phyloP scores from a whole-genome alignment of 768 basidiomycete genomes.

The Asterophora parasitica region DNA sequence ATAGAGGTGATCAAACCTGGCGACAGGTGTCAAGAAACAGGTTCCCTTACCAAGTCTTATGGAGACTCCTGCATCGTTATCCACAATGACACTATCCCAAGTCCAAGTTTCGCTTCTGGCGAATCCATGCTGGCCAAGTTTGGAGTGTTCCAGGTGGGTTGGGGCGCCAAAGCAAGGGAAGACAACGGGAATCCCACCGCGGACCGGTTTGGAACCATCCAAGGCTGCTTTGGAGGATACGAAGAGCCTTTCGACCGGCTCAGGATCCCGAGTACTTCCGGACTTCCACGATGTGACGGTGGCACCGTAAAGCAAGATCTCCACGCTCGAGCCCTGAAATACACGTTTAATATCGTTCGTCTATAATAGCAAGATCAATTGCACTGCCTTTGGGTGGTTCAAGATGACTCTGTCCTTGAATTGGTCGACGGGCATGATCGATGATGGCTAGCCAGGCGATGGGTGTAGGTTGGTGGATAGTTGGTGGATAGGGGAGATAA shows the following conservation, averaged over 20 bases:
- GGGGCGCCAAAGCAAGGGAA: conserved; percentile 92
- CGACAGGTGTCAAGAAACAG: not conserved
- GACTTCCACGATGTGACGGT: conserved; percentile 86
- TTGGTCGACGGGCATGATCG: conserved; percentile 53
- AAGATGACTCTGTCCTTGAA: conserved; percentile 41
- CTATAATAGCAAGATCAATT: conserved; percentile 4
- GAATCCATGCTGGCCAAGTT: conserved; percentile 86
- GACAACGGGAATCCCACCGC: conserved; percentile 56
- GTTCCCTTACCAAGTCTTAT: conserved; percentile 63
- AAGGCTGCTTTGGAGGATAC: conserved; percentile 74
- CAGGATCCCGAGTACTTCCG: conserved; percentile 27
- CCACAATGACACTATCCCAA: conserved; percentile 57
- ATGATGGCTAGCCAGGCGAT: no score
- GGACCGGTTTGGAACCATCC: conserved; percentile 74
- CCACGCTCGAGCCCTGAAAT: conserved; percentile 56
- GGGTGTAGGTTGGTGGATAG: no score
- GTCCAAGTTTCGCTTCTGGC: conserved; percentile 77
- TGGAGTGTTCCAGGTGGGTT: conserved; percentile 62
- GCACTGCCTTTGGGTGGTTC: conserved; percentile 65
- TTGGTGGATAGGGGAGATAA: no score
- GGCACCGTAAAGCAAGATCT: conserved; percentile 77
- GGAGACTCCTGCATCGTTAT: conserved; percentile 69
- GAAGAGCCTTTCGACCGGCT: conserved; percentile 67
- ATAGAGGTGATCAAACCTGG: conserved; percentile 1
- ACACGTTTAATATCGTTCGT: not conserved